Conservation (phyloP, 2,329 filamentous ascomycete species). For the Rhinocladiella mackenziei region DNA sequence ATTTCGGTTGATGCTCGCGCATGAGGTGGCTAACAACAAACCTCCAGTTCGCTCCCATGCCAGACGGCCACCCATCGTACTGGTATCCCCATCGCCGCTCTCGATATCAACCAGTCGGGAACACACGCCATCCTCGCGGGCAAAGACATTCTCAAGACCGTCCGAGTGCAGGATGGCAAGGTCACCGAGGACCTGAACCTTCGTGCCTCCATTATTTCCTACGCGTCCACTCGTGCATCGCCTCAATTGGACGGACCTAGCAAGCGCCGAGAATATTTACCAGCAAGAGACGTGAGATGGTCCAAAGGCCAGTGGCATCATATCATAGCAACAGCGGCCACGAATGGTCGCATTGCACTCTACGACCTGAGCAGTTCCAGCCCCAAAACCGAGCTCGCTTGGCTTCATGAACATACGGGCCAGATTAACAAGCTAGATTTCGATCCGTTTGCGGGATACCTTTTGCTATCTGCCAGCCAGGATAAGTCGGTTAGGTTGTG, state of each 20-base stretch:
- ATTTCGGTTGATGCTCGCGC: constrained; percentile 40
- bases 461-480: constrained; percentile 61
- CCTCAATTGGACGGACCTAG: constrained; percentile 39
- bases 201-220: constrained; percentile 57
- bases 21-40: constrained; percentile 33
- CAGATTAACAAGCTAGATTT: constrained; percentile 64
- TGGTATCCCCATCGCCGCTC: constrained; percentile 59
- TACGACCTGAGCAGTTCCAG: constrained; percentile 51
- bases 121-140: constrained; percentile 63
- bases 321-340: constrained; percentile 60
- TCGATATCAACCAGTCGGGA: constrained; percentile 60
- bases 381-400: constrained; percentile 57
- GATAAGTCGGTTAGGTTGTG: constrained; percentile 62
- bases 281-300: constrained; percentile 65
- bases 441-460: constrained; percentile 58
- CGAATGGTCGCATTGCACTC: constrained; percentile 61
- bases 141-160: constrained; percentile 63
- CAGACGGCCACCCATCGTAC: constrained; percentile 60
- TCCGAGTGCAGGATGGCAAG: constrained; percentile 54
- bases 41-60: constrained; percentile 13
- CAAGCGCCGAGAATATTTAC: constrained; percentile 56
- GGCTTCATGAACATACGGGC: constrained; percentile 61
- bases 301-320: constrained; percentile 59
- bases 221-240: constrained; percentile 50
- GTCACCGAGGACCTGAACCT: constrained; percentile 62